These are phyloP conservation scores for Calonectria hongkongensis DNA, from an alignment of 2,329 filamentous ascomycete species.

Conservation along the genomic window DNA sequence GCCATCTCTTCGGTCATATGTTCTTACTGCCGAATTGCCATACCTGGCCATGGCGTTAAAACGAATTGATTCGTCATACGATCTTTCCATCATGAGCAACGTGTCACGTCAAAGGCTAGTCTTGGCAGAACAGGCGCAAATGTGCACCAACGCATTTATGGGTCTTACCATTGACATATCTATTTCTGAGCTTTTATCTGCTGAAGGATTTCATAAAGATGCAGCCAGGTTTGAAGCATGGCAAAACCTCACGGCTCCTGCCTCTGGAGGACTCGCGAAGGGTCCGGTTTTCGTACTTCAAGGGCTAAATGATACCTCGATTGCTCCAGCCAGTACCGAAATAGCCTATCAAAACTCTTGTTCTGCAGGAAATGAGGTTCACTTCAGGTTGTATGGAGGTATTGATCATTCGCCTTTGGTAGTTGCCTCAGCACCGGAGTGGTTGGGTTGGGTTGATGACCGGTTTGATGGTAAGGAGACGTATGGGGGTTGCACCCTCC, in stretches of 20 bases:
- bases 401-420: too few species aligned
- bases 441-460: too few species aligned
- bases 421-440: too few species aligned
- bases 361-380: neutral
- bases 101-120: neutral
- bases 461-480: too few species aligned
- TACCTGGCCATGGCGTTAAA: neutral
- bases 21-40: neutral
- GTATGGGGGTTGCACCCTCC: too few species aligned
- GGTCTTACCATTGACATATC: neutral
- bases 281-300: neutral
- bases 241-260: neutral
- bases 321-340: neutral
- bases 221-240: neutral
- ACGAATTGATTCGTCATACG: neutral
- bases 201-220: neutral
- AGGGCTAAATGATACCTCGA: neutral
- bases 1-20: neutral
- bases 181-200: neutral
- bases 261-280: neutral
- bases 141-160: neutral
- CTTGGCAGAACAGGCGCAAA: neutral
- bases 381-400: too few species aligned
- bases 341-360: neutral
- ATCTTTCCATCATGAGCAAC: neutral